A percentile compares a stretch with the other conserved stretches of the same genome.
Conservation (phyloP, 1,284 basidiomycete species). For the Marasmius tenuissimus region DNA sequence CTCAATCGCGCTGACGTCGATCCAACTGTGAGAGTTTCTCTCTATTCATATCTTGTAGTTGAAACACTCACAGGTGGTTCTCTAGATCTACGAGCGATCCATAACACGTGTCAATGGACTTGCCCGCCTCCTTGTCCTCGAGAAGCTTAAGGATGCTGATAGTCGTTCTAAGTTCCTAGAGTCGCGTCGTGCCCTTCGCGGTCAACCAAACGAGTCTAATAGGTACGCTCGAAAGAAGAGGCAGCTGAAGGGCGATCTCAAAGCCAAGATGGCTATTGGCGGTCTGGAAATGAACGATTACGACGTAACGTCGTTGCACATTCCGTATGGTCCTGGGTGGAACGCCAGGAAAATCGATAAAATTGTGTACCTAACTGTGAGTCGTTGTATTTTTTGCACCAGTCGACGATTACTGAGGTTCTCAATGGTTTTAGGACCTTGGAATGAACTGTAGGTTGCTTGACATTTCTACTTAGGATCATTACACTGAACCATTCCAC, state of each 20-base stretch:
- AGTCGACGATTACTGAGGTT: background rate
- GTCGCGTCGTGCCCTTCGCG: slow-evolving; percentile 45
- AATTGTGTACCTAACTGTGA: slow-evolving; percentile 52
- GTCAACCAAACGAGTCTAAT: slow-evolving; percentile 37
- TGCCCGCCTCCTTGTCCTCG: slow-evolving; percentile 57
- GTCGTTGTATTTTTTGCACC: slow-evolving; percentile 7
- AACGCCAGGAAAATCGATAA: slow-evolving; percentile 57
- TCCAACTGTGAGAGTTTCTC: slow-evolving; percentile 43
- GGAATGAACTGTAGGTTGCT: slow-evolving; percentile 53
- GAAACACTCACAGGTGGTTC: background rate
- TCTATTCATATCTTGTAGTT: background rate
- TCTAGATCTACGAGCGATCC: slow-evolving; percentile 58
- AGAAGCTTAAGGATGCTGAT: slow-evolving; percentile 45
- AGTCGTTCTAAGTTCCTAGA: slow-evolving; percentile 45
- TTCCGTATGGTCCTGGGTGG: slow-evolving; percentile 65
- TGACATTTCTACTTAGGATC: background rate
- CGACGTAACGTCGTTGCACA: slow-evolving; percentile 54
- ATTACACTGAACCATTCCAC: background rate
- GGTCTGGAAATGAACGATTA: slow-evolving; percentile 61
- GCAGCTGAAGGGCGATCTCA: slow-evolving; percentile 52
- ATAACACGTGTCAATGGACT: slow-evolving; percentile 54
- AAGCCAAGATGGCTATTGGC: slow-evolving; percentile 37
- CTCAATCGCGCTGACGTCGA: slow-evolving; percentile 50
- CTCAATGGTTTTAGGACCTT: slow-evolving; percentile 30
- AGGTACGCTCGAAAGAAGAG: slow-evolving; percentile 27